Evolutionary conservation across 805 yeast species (phyloP).

Genomic region (Vanderwaltozyma yarrowii): DNA sequence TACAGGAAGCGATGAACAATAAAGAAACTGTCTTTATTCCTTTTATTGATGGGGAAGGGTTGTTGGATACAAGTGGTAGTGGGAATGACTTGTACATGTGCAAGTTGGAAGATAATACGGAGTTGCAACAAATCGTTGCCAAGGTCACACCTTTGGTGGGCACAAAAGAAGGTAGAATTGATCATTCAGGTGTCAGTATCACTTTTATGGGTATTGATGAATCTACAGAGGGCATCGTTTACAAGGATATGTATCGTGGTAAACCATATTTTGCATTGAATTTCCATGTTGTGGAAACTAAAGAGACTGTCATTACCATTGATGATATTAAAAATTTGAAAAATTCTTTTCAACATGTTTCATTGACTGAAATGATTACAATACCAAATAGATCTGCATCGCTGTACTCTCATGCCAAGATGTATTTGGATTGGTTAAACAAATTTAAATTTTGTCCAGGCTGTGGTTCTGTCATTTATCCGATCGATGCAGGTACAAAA

Average conservation of each 20-base stretch:
- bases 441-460: slow-evolving; percentile 76
- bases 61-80: slow-evolving; percentile 4
- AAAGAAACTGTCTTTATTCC: slow-evolving; percentile 34
- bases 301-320: slow-evolving; percentile 2
- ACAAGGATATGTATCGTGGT: slow-evolving; percentile 41
- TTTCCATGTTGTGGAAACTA: slow-evolving; percentile 23
- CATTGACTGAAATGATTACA: slow-evolving; percentile 7
- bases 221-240: not conserved
- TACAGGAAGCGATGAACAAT: slow-evolving; percentile 34
- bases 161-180: slow-evolving; percentile 9
- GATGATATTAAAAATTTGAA: not conserved
- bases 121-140: not conserved
- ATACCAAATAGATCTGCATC: slow-evolving; percentile 42
- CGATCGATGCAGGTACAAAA: slow-evolving; percentile 61
- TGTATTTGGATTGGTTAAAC: slow-evolving; percentile 75
- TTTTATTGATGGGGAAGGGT: slow-evolving; percentile 26
- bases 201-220: slow-evolving; percentile 18
- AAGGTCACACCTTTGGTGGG: slow-evolving; percentile 2
- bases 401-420: slow-evolving; percentile 68
- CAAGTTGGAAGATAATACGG: slow-evolving; percentile 2
- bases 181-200: slow-evolving; percentile 12
- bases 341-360: not conserved
- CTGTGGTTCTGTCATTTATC: slow-evolving; percentile 59
- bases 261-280: slow-evolving; percentile 59
- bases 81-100: slow-evolving; percentile 5